phyloP scores from a whole-genome alignment of 345 rosid species.

The Lagerstroemia speciosa region DNA sequence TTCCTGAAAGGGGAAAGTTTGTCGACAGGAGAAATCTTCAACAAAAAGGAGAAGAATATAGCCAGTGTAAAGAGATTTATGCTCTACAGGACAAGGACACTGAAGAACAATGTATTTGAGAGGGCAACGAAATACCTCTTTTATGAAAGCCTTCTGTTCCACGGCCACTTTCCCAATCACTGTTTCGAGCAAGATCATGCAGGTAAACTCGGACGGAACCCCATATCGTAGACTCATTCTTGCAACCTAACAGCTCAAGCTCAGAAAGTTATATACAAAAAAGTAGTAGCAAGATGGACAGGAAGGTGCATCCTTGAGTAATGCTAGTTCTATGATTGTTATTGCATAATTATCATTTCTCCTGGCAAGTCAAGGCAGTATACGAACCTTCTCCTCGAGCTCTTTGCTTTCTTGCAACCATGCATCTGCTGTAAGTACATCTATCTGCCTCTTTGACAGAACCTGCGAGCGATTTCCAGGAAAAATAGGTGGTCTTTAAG shows the following conservation, averaged over 20 bases:
- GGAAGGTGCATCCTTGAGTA: neutral
- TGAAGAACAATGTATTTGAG: neutral
- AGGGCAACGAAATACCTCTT: neutral
- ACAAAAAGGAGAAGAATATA: too few species aligned
- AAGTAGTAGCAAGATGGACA: too few species aligned
- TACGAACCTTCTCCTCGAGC: conserved; percentile 64
- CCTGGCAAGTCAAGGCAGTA: neutral
- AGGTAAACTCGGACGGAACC: conserved; percentile 54
- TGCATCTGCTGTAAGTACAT: conserved; percentile 61
- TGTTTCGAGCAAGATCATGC: conserved; percentile 36
- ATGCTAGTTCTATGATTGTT: neutral
- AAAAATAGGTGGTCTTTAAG: neutral
- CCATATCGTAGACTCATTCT: conserved; percentile 58
- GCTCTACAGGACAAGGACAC: too few species aligned
- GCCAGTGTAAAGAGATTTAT: too few species aligned
- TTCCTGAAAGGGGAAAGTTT: too few species aligned
- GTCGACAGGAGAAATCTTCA: too few species aligned
- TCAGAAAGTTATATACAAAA: too few species aligned
- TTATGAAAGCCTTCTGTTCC: conserved; percentile 13
- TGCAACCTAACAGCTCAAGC: conserved; percentile 38
- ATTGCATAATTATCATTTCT: too few species aligned
- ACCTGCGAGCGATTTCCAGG: conserved; percentile 27
- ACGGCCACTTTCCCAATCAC: conserved; percentile 26
- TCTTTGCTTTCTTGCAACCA: conserved; percentile 59
- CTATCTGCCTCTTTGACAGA: conserved; percentile 66